Evolutionary conservation across 495 filamentous ascomycete genomes (phyloP), one percentile per base, ranked within the genome.

Genomic region (Pseudomonodictys pantanalensis): DNA sequence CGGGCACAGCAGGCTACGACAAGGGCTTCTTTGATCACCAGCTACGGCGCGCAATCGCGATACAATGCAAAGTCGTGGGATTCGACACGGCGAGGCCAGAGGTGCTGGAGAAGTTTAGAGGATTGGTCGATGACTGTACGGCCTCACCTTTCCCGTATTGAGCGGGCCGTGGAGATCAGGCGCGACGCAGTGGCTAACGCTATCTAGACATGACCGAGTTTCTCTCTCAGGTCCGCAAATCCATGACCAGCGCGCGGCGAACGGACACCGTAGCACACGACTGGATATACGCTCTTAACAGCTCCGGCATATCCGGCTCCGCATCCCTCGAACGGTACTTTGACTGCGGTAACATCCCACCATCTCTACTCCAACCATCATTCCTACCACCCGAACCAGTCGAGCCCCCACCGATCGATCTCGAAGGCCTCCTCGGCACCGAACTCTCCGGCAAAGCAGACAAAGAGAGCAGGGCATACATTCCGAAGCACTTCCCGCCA

Each of bases 401-500:
- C 35, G 76, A 81, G 29, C 68, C 69, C 58, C 52, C 68, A 2
- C 73, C 76, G 22, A 77, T 60, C 17, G 65, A 69, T 50, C 46
- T 72, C 41, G 65, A 67, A 43, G 55, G 49, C 12, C 33, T 86
- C 3, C 70, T 88, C 7, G 82, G 79, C 3, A 68, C 77, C 0
- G 73, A 79, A 17, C 73, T 89, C 17, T 81, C 77, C 32, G 79
- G 76, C 8, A 73, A 77, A 38, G 68, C 73, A 28, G 78, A 84
- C 29, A 79, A 78, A 46, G 69, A 71, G 24, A 68, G 66, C 23
- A 76, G 72, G 60, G 68, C 72, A 24, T 85, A 86, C 57, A 83
- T 90, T 43, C 86, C 87, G 0, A 76, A 72, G 47, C 80, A 86
- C 50, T 86, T 92, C 57, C 88, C 88, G 9, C 68, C 79, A 20